Base-by-base conservation (phyloP, 352 stramenopile species). In the Phytophthora capsici region DNA sequence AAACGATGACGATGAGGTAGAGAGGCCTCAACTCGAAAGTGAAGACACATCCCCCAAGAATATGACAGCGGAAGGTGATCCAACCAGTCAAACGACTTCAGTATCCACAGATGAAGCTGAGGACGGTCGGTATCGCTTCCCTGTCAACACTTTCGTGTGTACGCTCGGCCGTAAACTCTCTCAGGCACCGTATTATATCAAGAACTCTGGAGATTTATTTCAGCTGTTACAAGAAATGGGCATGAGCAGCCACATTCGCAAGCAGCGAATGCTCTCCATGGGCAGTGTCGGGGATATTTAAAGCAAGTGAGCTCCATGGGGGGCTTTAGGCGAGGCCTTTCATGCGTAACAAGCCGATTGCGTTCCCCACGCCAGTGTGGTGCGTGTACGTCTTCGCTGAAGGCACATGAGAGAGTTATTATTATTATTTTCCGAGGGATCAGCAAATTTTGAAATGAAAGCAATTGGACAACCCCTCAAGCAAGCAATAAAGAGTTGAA, bases 141-240 rank as follows among this genome's bases (percentile, higher is more conserved):
- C 87, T 2, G 84, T 95, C 6, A 92, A 93, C 38, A 93, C 87
- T 3, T 95, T 95, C 51, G 86, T 93, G 37, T 95, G 87, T 69
- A 95, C 86, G 3, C 67, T 95, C 30, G 84, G 87, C 5, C 77
- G 86, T 36, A 95, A 95, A 54, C 70, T 93, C 14, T 93, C 82
- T 13, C 87, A 95, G 57, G 87, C 87, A 37, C 86, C 87, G 6
- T 95, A 95, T 64, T 95, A 78, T 63, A 92, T 95, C 69, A 94
- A 94, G 73, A 94, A 94, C 59, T 92, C 86, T 14, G 86, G 83
- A 2, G 86, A 94, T 79, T 69, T 94, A 55, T 93, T 90, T 57
- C 86, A 94, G 61, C 57, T 94, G 17, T 59, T 94, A 49, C 86
- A 94, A 57, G 86, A 94, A 36, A 94, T 94, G 86, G 86, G 86